Base-by-base conservation (phyloP, 768 basidiomycete genomes). In the Crepidotus variabilis region DNA sequence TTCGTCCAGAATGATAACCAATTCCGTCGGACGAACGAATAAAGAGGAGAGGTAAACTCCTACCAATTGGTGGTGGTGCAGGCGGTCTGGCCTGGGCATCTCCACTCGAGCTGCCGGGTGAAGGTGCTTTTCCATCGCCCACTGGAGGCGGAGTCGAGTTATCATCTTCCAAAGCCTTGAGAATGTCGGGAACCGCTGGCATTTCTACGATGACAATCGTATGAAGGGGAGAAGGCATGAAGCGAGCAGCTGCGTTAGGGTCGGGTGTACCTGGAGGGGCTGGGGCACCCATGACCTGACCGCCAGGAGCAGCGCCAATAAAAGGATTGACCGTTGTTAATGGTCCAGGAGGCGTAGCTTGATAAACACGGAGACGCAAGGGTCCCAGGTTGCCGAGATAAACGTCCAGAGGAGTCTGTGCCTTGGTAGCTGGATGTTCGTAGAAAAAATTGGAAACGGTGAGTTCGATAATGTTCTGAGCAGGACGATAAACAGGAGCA, bases 311-410 rank as follows among this genome's bases (percentile, higher is more conserved):
- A 47, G 80, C 78, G n/a, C 63, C 60, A 51, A 84, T 78, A 60
- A 84, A 89, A 0, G 84, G 75, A 16, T 85, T 78, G 23, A 87
- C 78, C 39, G 75, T 78, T 18, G 86, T 87, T 57, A 90, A 70
- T 8, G 87, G 84, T 10, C 87, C 87, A 7, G 88, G 83, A 43
- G 85, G 78, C 36, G 84, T 76, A 1, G 89, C 83, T 60, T 89
- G 88, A 71, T 88, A 94, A 47, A 87, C 81, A 18, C 89, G 85
- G 52, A 85, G 77, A n/a, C 77, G 79, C 45, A 97, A 80, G 13
- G 94, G 94, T 7, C 94, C 94, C 18, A 96, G 78, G 60, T 88
- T 90, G 24, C 94, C 94, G 7, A 97, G 81, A 72, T 94, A 96
- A 18, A 96, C 85, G 61, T 93, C 88, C 45, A 96, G 78, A 1